phyloP scores from a whole-genome alignment of 768 basidiomycete genomes.

The Phanerochaete sordida region DNA sequence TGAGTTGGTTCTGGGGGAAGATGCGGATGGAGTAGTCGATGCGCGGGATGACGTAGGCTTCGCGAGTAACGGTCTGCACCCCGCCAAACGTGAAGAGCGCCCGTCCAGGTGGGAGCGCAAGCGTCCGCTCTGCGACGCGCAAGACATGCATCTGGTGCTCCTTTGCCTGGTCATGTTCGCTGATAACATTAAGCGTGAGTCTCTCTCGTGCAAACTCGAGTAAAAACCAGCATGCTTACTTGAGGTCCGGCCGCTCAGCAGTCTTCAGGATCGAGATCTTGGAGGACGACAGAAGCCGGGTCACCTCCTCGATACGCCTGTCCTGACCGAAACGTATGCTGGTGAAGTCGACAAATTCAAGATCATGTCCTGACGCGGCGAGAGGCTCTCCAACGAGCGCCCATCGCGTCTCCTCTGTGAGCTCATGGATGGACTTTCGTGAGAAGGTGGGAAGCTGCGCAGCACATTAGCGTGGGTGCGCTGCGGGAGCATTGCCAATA shows the following conservation, averaged over 20 bases:
- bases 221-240: slow-evolving; percentile 37
- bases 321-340: slow-evolving; percentile 90
- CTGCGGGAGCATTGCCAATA: neutral
- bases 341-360: slow-evolving; percentile 70
- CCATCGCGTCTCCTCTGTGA: slow-evolving; percentile 44
- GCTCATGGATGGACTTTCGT: slow-evolving; percentile 48
- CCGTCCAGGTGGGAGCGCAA: slow-evolving; percentile 87
- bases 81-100: slow-evolving; percentile 92
- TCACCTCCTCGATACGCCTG: slow-evolving; percentile 85
- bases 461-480: neutral
- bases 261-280: slow-evolving; percentile 58
- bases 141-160: slow-evolving; percentile 82
- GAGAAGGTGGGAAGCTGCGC: slow-evolving; percentile 46
- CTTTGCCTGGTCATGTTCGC: slow-evolving; percentile 84
- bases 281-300: slow-evolving; percentile 85
- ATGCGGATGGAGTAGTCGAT: slow-evolving; percentile 73
- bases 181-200: slow-evolving; percentile 27
- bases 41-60: slow-evolving; percentile 77
- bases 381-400: slow-evolving; percentile 54
- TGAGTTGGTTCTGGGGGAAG: slow-evolving; percentile 65
- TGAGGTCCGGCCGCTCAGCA: slow-evolving; percentile 67
- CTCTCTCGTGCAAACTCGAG: neutral
- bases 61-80: slow-evolving; percentile 67
- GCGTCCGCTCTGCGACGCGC: slow-evolving; percentile 80
- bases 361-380: slow-evolving; percentile 65